phyloP scores from a whole-genome alignment of 2,329 filamentous ascomycete genomes.

The Macrophomina pseudophaseolina region DNA sequence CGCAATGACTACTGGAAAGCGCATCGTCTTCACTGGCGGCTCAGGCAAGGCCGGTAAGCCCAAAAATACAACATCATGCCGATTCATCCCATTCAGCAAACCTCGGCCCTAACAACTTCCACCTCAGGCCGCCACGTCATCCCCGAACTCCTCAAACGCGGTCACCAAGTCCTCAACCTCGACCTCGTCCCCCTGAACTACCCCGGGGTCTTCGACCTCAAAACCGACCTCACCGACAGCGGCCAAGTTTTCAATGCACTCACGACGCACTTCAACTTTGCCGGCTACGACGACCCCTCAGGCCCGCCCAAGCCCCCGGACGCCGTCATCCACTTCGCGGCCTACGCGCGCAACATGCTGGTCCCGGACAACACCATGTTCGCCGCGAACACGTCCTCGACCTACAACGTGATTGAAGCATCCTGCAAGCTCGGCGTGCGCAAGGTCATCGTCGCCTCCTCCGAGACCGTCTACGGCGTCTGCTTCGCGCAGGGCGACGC shows the following conservation, averaged over 20 bases:
- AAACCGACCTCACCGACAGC: constrained; percentile 60
- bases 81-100: not conserved
- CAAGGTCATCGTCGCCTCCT: constrained; percentile 66
- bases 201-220: constrained; percentile 58
- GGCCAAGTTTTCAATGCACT: constrained; percentile 63
- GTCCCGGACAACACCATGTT: constrained; percentile 67
- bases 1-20: constrained; percentile 36
- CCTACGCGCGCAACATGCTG: constrained; percentile 64
- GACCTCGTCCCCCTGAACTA: constrained; percentile 56
- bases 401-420: constrained; percentile 68
- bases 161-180: constrained; percentile 61
- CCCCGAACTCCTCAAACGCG: constrained; percentile 55
- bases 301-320: constrained; percentile 56
- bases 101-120: not conserved
- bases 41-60: constrained; percentile 51
- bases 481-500: constrained; percentile 65
- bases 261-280: constrained; percentile 62
- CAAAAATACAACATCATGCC: not conserved
- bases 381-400: constrained; percentile 59
- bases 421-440: constrained; percentile 65
- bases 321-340: constrained; percentile 67
- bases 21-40: constrained; percentile 61
- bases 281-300: constrained; percentile 51
- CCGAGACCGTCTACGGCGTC: constrained; percentile 66
- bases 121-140: constrained; percentile 57